A percentile compares a stretch with the other conserved stretches of the same genome.
Evolutionary conservation across 2,329 filamentous ascomycete genomes (phyloP).

Genomic region (Parastagonospora avenae): DNA sequence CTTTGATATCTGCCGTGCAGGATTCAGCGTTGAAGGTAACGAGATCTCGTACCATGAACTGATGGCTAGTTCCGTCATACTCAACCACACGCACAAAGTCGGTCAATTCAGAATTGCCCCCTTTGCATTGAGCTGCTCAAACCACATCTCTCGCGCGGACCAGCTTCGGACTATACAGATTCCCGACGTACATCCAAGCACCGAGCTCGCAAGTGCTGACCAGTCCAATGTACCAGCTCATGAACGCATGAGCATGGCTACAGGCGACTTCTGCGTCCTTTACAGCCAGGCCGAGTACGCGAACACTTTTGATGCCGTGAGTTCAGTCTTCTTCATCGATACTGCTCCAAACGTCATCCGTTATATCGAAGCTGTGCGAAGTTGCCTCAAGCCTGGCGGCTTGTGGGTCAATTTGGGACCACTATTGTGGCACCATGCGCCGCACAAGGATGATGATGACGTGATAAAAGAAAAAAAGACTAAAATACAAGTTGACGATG

Average conservation of each 20-base stretch:
- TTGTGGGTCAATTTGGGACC: slow-evolving; percentile 90
- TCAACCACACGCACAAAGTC: slow-evolving; percentile 67
- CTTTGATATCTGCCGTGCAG: slow-evolving; percentile 78
- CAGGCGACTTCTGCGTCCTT: slow-evolving; percentile 88
- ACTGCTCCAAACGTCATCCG: slow-evolving; percentile 91
- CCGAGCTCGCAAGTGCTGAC: slow-evolving; percentile 35
- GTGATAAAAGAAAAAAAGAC: slow-evolving; percentile 8
- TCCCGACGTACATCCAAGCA: slow-evolving; percentile 69
- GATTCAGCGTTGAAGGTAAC: slow-evolving; percentile 83
- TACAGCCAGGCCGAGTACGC: slow-evolving; percentile 71
- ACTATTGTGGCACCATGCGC: slow-evolving; percentile 93
- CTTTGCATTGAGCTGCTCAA: slow-evolving; percentile 87
- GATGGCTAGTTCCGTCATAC: slow-evolving; percentile 77
- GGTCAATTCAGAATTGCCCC: slow-evolving; percentile 77
- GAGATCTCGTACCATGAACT: slow-evolving; percentile 96
- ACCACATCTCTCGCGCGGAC: slow-evolving; percentile 73
- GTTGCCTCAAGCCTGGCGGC: slow-evolving; percentile 78
- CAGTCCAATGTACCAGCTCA: slow-evolving; percentile 39
- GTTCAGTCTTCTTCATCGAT: slow-evolving; percentile 94
- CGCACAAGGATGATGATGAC: slow-evolving; percentile 50
- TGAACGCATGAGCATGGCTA: slow-evolving; percentile 88
- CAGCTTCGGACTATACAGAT: slow-evolving; percentile 76
- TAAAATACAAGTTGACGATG: slow-evolving; percentile 25
- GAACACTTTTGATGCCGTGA: slow-evolving; percentile 76
- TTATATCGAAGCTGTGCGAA: slow-evolving; percentile 82